These are phyloP conservation scores for Priceomyces fermenticarens DNA, from an alignment of 805 yeast species.

Conservation along the genomic window DNA sequence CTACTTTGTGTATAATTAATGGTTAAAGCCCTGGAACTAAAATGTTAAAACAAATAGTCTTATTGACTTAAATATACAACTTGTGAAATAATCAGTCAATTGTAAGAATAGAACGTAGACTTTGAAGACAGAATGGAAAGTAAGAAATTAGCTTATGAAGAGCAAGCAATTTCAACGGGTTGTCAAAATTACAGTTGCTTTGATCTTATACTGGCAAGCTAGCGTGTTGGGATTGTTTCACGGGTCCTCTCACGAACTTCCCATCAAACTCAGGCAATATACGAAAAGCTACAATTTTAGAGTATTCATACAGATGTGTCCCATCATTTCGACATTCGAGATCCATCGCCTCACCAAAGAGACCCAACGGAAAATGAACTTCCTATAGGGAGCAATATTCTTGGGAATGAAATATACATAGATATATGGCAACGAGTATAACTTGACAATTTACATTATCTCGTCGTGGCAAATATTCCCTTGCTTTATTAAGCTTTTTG, in stretches of 20 bases:
- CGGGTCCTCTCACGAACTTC: too few species aligned
- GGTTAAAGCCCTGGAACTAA: slow-evolving; percentile 4
- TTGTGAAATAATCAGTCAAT: too few species aligned
- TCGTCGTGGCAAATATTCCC: slow-evolving; percentile 72
- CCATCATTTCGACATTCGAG: slow-evolving; percentile 58
- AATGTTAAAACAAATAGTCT: background rate
- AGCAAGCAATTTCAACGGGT: too few species aligned
- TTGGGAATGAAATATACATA: slow-evolving; percentile 47
- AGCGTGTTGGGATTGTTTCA: too few species aligned
- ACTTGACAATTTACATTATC: slow-evolving; percentile 58
- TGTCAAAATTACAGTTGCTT: too few species aligned
- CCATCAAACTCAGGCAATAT: too few species aligned
- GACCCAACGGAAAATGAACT: slow-evolving; percentile 53
- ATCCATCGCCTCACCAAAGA: slow-evolving; percentile 52
- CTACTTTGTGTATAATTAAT: slow-evolving; percentile 15
- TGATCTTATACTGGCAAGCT: too few species aligned
- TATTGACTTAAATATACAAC: too few species aligned
- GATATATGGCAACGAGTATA: slow-evolving; percentile 61
- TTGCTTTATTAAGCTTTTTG: slow-evolving; percentile 50
- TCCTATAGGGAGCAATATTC: slow-evolving; percentile 54
- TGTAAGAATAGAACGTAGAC: too few species aligned
- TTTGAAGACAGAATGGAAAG: too few species aligned
- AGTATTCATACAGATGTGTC: slow-evolving; percentile 23
- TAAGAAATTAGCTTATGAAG: too few species aligned
- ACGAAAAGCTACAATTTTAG: background rate